Evolutionary conservation across 2,329 filamentous ascomycete genomes (phyloP).

Genomic region (Aspergillus thermomutatus): DNA sequence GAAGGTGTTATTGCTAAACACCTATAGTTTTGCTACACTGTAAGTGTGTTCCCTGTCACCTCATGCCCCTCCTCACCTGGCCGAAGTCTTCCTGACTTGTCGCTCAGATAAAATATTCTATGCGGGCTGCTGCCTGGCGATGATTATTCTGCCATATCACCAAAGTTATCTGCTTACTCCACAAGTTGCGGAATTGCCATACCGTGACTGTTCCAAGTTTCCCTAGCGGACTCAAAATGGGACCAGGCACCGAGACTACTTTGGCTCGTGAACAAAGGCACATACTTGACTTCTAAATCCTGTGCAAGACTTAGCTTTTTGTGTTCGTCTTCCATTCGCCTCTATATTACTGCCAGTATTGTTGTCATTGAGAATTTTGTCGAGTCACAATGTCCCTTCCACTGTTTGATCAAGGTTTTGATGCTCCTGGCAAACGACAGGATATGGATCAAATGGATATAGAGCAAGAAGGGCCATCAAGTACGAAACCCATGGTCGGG

Average conservation of each 20-base stretch:
- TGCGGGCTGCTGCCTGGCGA: background rate
- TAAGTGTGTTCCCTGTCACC: background rate
- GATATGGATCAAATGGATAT: constrained; percentile 14
- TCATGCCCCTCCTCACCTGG: background rate
- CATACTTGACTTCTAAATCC: background rate
- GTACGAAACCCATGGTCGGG: constrained; percentile 57
- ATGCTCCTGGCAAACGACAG: background rate
- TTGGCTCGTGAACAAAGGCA: background rate
- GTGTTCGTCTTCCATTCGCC: background rate
- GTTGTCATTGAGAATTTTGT: background rate
- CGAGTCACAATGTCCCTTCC: constrained; percentile 7
- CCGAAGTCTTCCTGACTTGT: background rate
- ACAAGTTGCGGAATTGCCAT: background rate
- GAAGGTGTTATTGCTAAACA: background rate
- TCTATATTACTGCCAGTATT: background rate
- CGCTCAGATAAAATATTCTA: background rate
- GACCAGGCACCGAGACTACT: background rate
- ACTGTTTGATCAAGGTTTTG: constrained; percentile 2
- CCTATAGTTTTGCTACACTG: background rate
- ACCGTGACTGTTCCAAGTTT: background rate
- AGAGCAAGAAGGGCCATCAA: constrained; percentile 5
- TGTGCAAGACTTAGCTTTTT: background rate
- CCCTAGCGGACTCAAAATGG: background rate
- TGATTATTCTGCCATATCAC: background rate
- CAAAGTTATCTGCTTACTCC: background rate